Evolutionary conservation across 805 yeast species (phyloP).

Genomic region (Pichia membranifaciens): DNA sequence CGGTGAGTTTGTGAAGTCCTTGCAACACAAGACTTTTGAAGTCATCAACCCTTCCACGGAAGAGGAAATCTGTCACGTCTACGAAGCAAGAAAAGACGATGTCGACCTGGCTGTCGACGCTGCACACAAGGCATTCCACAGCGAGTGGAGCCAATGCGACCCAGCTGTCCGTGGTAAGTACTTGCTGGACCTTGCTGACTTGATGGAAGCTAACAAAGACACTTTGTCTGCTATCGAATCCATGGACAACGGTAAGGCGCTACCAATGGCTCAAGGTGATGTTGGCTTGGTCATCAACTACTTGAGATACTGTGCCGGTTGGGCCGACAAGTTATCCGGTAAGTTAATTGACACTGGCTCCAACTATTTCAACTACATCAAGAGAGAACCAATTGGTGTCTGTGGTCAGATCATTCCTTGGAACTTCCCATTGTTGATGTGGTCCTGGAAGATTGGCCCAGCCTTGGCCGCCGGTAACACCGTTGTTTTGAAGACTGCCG

Average conservation of each 20-base stretch:
- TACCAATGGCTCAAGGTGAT: constrained; percentile 66
- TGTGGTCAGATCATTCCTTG: constrained; percentile 96
- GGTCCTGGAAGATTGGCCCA: constrained; percentile 93
- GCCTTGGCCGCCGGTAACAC: constrained; percentile 89
- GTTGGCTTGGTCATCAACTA: constrained; percentile 63
- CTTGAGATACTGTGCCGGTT: constrained; percentile 83
- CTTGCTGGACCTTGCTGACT: constrained; percentile 68
- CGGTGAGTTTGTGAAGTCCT: constrained; percentile 54
- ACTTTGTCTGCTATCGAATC: constrained; percentile 76
- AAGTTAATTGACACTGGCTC: constrained; percentile 67
- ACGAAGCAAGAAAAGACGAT: constrained; percentile 74
- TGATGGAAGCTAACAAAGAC: constrained; percentile 67
- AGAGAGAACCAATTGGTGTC: constrained; percentile 89
- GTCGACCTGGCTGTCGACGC: constrained; percentile 82
- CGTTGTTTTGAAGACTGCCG: constrained; percentile 84
- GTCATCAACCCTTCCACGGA: constrained; percentile 67
- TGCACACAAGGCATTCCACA: constrained; percentile 69
- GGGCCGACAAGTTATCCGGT: constrained; percentile 84
- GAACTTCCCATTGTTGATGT: constrained; percentile 94
- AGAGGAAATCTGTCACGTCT: constrained; percentile 59
- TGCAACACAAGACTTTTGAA: constrained; percentile 52
- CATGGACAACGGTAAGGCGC: constrained; percentile 84
- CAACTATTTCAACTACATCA: constrained; percentile 69
- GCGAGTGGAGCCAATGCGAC: constrained; percentile 60
- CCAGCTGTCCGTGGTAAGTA: constrained; percentile 63